These are phyloP conservation scores for Pulveroboletus sp. DNA, from an alignment of 768 basidiomycete genomes.

Conservation along the genomic window DNA sequence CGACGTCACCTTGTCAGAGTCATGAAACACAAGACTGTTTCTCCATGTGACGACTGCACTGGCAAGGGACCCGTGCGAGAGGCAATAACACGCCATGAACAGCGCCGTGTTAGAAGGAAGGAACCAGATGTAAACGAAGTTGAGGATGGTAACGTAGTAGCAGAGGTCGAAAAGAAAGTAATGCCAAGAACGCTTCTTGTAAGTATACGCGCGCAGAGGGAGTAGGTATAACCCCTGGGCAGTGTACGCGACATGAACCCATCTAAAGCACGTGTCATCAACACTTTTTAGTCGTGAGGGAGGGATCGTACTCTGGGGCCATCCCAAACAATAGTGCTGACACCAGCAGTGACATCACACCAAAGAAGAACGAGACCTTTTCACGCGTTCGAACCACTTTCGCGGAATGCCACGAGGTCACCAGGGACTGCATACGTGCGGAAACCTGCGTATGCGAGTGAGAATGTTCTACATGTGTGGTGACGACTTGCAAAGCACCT, in stretches of 20 bases:
- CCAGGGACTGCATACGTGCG: slow-evolving; percentile 69
- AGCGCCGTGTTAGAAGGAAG: slow-evolving; percentile 71
- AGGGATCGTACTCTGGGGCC: slow-evolving; percentile 63
- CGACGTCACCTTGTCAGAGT: slow-evolving; percentile 92
- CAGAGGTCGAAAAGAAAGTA: slow-evolving; percentile 93
- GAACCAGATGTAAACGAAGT: slow-evolving; percentile 89
- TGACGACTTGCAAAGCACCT: slow-evolving; percentile 43
- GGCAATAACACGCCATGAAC: slow-evolving; percentile 89
- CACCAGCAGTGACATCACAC: slow-evolving; percentile 84
- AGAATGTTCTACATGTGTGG: not conserved
- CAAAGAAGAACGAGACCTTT: slow-evolving; percentile 88
- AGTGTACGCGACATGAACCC: slow-evolving; percentile 87
- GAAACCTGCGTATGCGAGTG: slow-evolving; percentile 54
- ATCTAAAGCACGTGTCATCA: slow-evolving; percentile 42
- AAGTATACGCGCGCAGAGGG: slow-evolving; percentile 75
- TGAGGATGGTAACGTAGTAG: slow-evolving; percentile 90
- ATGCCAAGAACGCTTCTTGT: slow-evolving; percentile 92
- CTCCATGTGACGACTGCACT: slow-evolving; percentile 98
- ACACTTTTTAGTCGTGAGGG: not conserved
- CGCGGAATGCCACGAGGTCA: slow-evolving; percentile 87
- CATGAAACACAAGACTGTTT: slow-evolving; percentile 97
- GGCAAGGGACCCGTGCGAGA: slow-evolving; percentile 86
- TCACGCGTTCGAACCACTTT: slow-evolving; percentile 80
- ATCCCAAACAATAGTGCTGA: slow-evolving; percentile 86
- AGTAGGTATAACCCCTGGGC: slow-evolving; percentile 72